A percentile compares a stretch with the other conserved stretches of the same genome.
Evolutionary conservation across 2,329 filamentous ascomycete genomes (phyloP).

Genomic region (Colletotrichum abscissum): DNA sequence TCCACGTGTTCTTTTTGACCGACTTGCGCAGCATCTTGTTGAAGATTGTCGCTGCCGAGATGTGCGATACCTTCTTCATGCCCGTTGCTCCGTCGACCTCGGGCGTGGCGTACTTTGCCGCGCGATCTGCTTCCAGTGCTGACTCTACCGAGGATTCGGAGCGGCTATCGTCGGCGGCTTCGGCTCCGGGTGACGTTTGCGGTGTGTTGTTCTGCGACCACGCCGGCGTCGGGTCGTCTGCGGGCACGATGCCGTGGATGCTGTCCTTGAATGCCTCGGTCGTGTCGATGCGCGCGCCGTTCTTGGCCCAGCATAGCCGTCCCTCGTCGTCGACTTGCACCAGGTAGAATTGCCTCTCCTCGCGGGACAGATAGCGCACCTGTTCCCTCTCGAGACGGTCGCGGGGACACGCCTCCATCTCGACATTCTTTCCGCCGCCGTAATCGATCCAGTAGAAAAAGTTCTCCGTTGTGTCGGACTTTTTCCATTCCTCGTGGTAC

Average conservation of each 20-base stretch:
- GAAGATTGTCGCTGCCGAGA: constrained; percentile 78
- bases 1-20: constrained; percentile 91
- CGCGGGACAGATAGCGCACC: constrained; percentile 84
- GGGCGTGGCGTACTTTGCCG: constrained; percentile 73
- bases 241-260: constrained; percentile 76
- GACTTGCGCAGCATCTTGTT: constrained; percentile 83
- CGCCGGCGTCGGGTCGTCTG: constrained; percentile 68
- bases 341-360: constrained; percentile 85
- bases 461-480: constrained; percentile 80
- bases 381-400: constrained; percentile 81
- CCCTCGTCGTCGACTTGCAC: constrained; percentile 81
- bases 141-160: constrained; percentile 54
- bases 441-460: constrained; percentile 96
- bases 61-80: constrained; percentile 64
- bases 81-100: constrained; percentile 71
- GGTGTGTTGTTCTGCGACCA: constrained; percentile 52
- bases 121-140: constrained; percentile 68
- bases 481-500: constrained; percentile 89
- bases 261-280: constrained; percentile 82
- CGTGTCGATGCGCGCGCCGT: constrained; percentile 81
- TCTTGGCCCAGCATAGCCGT: constrained; percentile 88
- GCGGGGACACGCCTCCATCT: constrained; percentile 78
- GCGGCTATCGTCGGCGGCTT: constrained; percentile 41
- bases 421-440: constrained; percentile 77
- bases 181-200: constrained; percentile 34